Conservation (phyloP, 805 yeast genomes). For the Yamadazyma olivae region DNA sequence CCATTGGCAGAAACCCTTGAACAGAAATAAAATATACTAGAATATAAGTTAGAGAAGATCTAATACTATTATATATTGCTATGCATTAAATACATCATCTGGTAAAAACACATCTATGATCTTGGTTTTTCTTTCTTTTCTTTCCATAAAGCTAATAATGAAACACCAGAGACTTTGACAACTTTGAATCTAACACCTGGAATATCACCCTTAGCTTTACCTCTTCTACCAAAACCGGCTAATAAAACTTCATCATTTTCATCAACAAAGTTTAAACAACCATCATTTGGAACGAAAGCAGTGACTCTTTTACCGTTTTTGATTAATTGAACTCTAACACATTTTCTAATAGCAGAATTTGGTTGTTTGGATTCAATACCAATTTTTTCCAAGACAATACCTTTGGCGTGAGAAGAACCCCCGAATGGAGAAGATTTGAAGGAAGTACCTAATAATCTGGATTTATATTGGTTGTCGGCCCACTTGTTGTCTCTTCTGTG, state of each 20-base stretch:
- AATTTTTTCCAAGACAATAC: conserved; percentile 98
- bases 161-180: conserved; percentile 99
- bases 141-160: conserved; percentile 99
- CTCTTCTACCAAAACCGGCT: conserved; percentile 99
- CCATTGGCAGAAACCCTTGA: no score
- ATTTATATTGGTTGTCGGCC: conserved; percentile 98
- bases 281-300: conserved; percentile 99
- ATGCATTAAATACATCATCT: no score
- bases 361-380: conserved; percentile 99
- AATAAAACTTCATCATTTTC: conserved; percentile 99
- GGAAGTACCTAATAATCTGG: conserved; percentile 99
- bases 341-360: conserved; percentile 99
- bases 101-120: conserved; percentile 59
- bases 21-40: no score
- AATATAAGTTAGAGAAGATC: no score
- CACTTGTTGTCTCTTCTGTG: conserved; percentile 99
- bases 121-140: conserved; percentile 99
- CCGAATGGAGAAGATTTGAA: conserved; percentile 99
- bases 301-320: conserved; percentile 99
- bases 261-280: conserved; percentile 99
- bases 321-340: conserved; percentile 99
- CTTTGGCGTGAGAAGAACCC: conserved; percentile 99
- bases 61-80: no score
- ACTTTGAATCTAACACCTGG: conserved; percentile 99
- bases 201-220: conserved; percentile 99